A percentile compares a stretch with the other conserved stretches of the same genome.
These are phyloP conservation scores for Colletotrichum sp. DNA, from an alignment of 2,329 filamentous ascomycete species.

Conservation along the genomic window DNA sequence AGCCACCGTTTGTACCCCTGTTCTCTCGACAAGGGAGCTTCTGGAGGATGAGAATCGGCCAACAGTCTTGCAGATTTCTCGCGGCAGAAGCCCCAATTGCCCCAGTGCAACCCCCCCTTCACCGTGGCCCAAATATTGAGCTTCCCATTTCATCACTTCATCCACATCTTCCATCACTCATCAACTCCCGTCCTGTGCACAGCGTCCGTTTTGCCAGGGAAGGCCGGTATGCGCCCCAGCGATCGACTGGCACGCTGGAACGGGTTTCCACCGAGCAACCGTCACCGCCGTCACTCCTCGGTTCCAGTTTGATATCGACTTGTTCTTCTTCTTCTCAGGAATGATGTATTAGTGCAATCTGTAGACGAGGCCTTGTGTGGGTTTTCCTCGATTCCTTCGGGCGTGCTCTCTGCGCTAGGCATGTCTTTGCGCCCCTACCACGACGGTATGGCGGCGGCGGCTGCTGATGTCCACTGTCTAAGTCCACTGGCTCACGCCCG, in stretches of 20 bases:
- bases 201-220: neutral
- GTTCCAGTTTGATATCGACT: neutral
- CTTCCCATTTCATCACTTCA: slow-evolving; percentile 9
- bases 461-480: slow-evolving; percentile 1
- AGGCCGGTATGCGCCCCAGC: neutral
- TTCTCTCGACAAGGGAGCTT: slow-evolving; percentile 5
- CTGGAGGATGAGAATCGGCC: neutral
- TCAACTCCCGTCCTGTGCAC: neutral
- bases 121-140: neutral
- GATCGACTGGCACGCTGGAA: slow-evolving; percentile 1
- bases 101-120: neutral
- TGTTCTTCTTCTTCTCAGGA: neutral
- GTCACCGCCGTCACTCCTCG: slow-evolving; percentile 3
- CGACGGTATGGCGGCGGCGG: neutral
- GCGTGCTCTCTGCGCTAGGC: neutral
- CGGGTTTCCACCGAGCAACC: slow-evolving; percentile 2
- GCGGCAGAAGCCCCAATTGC: neutral
- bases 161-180: slow-evolving; percentile 13
- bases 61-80: neutral
- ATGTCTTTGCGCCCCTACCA: slow-evolving; percentile 9
- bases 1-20: slow-evolving; percentile 11
- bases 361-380: neutral
- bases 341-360: neutral
- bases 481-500: slow-evolving; percentile 1
- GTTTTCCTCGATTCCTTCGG: neutral